These are phyloP conservation scores for Rhizoclosmatium globosum DNA, from an alignment of 192 early-diverging fungal genomes.

Conservation along the genomic window DNA sequence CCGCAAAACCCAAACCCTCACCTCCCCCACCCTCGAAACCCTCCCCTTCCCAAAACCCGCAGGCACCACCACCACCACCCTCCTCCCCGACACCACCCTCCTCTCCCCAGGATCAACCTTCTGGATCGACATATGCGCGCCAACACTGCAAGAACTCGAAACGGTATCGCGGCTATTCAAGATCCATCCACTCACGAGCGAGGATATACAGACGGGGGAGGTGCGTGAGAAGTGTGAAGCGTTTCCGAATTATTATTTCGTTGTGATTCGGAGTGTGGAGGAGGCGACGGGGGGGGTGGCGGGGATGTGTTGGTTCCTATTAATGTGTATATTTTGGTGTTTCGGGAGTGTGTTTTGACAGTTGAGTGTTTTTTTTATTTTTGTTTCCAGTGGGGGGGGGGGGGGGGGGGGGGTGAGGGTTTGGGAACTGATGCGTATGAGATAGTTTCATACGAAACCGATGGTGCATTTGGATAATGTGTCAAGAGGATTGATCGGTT, in stretches of 20 bases:
- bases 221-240: conserved; percentile 93
- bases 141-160: conserved; percentile 49
- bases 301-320: conserved; percentile 56
- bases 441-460: conserved; percentile 81
- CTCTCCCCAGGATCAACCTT: conserved; percentile 30
- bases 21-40: conserved; percentile 33
- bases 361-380: conserved; percentile 17
- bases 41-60: conserved; percentile 28
- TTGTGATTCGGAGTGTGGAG: conserved; percentile 75
- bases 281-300: background rate
- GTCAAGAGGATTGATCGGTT: conserved; percentile 82
- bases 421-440: background rate
- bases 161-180: conserved; percentile 61
- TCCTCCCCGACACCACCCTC: background rate
- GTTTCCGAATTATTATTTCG: conserved; percentile 91
- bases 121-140: conserved; percentile 58
- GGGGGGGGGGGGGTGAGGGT: background rate
- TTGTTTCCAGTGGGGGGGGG: background rate
- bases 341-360: conserved; percentile 63
- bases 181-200: conserved; percentile 87
- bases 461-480: conserved; percentile 84
- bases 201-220: conserved; percentile 88
- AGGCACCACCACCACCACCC: background rate
- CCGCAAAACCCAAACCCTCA: conserved; percentile 29
- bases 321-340: conserved; percentile 59